These are phyloP conservation scores for Tylopilus intermedius DNA, from an alignment of 768 basidiomycete species.

Conservation along the genomic window DNA sequence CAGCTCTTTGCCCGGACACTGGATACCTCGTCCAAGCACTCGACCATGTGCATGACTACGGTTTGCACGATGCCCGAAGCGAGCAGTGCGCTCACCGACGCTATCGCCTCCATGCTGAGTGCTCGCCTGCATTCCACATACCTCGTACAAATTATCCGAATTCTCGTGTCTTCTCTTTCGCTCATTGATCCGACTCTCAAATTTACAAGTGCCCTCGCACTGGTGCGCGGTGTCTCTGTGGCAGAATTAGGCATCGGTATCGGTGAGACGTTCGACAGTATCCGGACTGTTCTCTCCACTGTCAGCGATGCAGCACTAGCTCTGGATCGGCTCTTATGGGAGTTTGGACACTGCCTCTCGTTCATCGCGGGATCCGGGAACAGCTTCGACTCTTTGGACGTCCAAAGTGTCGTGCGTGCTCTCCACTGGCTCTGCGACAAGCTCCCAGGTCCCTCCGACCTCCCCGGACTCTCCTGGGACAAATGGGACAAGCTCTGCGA, in stretches of 20 bases:
- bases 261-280: conserved; percentile 23
- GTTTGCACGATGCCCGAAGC: conserved; percentile 43
- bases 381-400: conserved; percentile 28
- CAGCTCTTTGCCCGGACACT: conserved; percentile 46
- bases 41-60: conserved; percentile 41
- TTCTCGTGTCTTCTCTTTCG: conserved; percentile 23
- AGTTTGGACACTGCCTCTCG: conserved; percentile 36
- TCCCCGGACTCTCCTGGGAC: conserved; percentile 46
- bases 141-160: conserved; percentile 39
- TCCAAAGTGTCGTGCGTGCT: conserved; percentile 39
- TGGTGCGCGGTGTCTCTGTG: conserved; percentile 29
- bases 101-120: conserved; percentile 46
- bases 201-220: conserved; percentile 31
- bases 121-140: conserved; percentile 42
- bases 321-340: conserved; percentile 28
- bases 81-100: conserved; percentile 35
- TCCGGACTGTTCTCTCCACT: conserved; percentile 25
- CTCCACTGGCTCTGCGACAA: conserved; percentile 56
- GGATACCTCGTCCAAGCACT: conserved; percentile 33
- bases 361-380: conserved; percentile 25
- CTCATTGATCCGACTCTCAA: conserved; percentile 28
- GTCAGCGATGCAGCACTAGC: conserved; percentile 21
- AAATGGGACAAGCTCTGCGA: conserved; percentile 46
- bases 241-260: conserved; percentile 16
- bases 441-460: conserved; percentile 39